Evolutionary conservation across 176 grass and related monocot genomes (phyloP).

Genomic region (Phyllostachys edulis): DNA sequence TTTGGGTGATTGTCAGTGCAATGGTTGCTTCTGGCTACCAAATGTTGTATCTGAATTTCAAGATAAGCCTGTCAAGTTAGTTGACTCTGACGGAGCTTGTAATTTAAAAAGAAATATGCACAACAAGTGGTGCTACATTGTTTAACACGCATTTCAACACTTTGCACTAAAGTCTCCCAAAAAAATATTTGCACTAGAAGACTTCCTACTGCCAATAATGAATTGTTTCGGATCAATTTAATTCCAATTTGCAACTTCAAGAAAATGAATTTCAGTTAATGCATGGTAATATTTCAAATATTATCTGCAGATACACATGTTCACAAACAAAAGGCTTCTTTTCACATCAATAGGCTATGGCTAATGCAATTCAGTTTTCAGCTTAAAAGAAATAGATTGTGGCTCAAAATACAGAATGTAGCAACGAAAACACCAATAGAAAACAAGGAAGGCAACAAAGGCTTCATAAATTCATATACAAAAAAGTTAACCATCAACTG

Average conservation of each 20-base stretch:
- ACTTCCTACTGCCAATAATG: background rate
- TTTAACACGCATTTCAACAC: background rate
- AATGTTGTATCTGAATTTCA: background rate
- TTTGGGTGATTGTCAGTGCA: background rate
- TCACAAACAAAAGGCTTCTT: background rate
- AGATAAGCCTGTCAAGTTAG: background rate
- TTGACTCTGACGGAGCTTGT: background rate
- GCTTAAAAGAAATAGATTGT: background rate
- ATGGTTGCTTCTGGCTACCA: background rate
- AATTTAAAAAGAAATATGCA: background rate
- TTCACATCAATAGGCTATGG: background rate
- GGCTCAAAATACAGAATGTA: background rate
- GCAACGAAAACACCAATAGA: constrained; percentile 1
- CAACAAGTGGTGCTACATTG: background rate
- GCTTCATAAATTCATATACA: background rate
- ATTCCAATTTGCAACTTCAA: background rate
- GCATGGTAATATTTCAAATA: background rate
- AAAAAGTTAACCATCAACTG: background rate
- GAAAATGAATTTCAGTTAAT: background rate
- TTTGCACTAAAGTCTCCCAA: background rate
- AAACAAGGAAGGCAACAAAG: background rate
- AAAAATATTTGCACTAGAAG: background rate
- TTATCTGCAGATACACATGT: background rate
- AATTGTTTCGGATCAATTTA: background rate
- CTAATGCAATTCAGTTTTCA: background rate